Evolutionary conservation across 2,329 filamentous ascomycete species (phyloP), one percentile per base, ranked within the genome.

Genomic region (Aspergillus carbonarius): DNA sequence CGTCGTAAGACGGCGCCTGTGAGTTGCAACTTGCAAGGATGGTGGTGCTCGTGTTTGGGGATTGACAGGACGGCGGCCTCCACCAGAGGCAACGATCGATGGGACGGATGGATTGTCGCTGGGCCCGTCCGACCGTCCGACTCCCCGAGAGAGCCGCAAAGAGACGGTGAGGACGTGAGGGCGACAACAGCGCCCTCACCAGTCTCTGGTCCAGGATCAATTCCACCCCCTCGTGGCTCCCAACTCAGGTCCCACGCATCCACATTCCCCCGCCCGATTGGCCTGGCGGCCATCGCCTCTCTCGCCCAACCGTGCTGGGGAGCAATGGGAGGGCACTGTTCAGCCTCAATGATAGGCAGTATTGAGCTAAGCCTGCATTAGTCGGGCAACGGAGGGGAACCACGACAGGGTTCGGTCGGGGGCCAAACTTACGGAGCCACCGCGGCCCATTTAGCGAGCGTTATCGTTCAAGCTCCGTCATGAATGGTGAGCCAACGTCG

Each of bases 301-400:
- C 18, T 40, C 44, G 51, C 51, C 51, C 51, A 42, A 54, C 51
- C 8, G 9, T 40, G 34, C 51, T 18, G 15, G 35, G 20, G 13
- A 48, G 30, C 30, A 32, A 30, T 30, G 27, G 27, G 30, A 37
- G 35, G 51, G 34, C 27, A 15, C 30, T 10, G 42, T 35, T 54
- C 51, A 37, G 34, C 42, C 51, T 34, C 42, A 54, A 34, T 35
- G 48, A 48, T 54, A 39, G 56, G 44, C 44, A 48, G 56, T 44
- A 32, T 55, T 40, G 49, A 44, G 51, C 23, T 37, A 47, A 44
- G 40, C 5, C 42, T 34, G 39, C 27, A 39, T 54, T 54, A 54
- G 51, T 37, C 23, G 37, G 51, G 25, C 51, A 44, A 40, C 50
- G 23, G 12, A 17, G 35, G n/a, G 35, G 37, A 39, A 27, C n/a